A percentile compares a stretch with the other conserved stretches of the same genome.
Evolutionary conservation across 345 rosid species (phyloP).

Genomic region (Populus euphratica): DNA sequence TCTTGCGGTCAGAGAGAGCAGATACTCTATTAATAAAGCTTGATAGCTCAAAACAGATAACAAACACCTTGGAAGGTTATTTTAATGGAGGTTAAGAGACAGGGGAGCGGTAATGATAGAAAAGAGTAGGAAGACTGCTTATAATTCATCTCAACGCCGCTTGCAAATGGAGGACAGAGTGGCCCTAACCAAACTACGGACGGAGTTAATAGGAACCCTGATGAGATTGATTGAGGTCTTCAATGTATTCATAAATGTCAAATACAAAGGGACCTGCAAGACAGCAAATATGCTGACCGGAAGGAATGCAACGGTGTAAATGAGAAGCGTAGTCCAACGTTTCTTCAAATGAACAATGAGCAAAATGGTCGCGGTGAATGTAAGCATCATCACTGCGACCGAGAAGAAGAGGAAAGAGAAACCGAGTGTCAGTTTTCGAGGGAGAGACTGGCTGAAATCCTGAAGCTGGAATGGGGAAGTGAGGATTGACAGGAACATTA

Average conservation of each 20-base stretch:
- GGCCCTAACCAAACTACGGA: not conserved
- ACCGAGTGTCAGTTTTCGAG: constrained; percentile 17
- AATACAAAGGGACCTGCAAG: constrained; percentile 22
- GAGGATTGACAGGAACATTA: constrained; percentile 29
- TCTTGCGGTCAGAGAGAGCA: too few species aligned
- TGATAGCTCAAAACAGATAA: too few species aligned
- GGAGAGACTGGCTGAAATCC: constrained; percentile 16
- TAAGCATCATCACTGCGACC: constrained; percentile 14
- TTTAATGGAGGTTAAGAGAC: too few species aligned
- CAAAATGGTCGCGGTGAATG: constrained; percentile 23
- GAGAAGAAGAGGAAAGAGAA: constrained; percentile 30
- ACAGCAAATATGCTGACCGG: constrained; percentile 16
- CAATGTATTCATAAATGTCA: not conserved
- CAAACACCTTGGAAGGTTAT: too few species aligned
- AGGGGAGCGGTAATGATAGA: too few species aligned
- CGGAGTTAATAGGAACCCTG: not conserved
- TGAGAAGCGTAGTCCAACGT: constrained; percentile 14
- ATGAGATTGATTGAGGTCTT: not conserved
- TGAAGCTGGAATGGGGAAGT: constrained; percentile 9
- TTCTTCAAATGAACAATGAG: constrained; percentile 19
- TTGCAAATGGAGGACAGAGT: not conserved
- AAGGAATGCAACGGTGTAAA: constrained; percentile 14
- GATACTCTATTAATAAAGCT: too few species aligned
- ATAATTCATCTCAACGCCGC: too few species aligned
- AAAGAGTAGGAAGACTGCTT: too few species aligned